Evolutionary conservation across 2,329 filamentous ascomycete genomes (phyloP), one percentile per base, ranked within the genome.

Genomic region (Penicillium sp.): DNA sequence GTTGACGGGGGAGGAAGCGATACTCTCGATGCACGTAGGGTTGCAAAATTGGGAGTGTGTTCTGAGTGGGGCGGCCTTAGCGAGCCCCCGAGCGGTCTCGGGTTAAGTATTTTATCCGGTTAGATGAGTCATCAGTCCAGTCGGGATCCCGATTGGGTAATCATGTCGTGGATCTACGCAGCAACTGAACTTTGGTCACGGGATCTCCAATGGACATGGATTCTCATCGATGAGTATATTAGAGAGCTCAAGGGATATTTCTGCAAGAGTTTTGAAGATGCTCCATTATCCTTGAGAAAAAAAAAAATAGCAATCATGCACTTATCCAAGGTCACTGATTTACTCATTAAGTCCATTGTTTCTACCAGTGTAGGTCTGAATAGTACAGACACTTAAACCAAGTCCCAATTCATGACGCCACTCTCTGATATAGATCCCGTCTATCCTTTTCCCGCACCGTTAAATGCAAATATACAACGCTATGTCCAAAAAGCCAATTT

Each of bases 1-100:
- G 68, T 65, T 68, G 66, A 59, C 59, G 57, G 65, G 60, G 60
- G 65, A 63, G 67, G 66, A 66, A 66, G 62, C 66, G 58, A 63
- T 59, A 63, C 65, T 49, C 59, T 64, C 61, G 62, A 60, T 63
- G 57, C 60, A 59, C 65, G 60, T 16, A 62, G 66, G 62, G 64
- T 64, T 69, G 65, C 64, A 68, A 70, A 70, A 69, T 70, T 70
- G 65, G 67, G 58, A 69, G 67, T 70, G 67, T 60, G 65, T 65
- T 65, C 43, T 64, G 65, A 66, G 68, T 70, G 68, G 68, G 68
- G 68, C 68, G 66, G 67, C 35, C 66, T 70, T 69, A 70, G 68
- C 68, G 68, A 70, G 67, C 45, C 57, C 52, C 56, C 55, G 14
- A 22, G 8, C 35, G 38, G 53, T 40, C 10, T 30, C 43, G 42